Percentiles rank a stretch among this genome's conserved stretches.
phyloP scores from a whole-genome alignment of 2,329 filamentous ascomycete genomes.

The Cladobotryum protrusum region DNA sequence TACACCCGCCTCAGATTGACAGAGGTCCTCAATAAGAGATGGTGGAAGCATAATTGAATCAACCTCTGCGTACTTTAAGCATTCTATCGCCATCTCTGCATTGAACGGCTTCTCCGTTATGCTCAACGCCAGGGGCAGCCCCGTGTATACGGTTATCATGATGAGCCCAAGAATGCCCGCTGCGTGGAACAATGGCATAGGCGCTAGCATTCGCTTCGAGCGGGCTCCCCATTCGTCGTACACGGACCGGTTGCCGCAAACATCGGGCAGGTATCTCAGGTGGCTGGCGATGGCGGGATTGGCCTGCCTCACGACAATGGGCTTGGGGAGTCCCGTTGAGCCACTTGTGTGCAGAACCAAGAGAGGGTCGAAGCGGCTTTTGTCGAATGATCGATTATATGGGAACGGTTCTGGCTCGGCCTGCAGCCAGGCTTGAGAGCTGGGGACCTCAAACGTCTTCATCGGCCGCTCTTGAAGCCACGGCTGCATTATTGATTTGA shows the following conservation, averaged over 20 bases:
- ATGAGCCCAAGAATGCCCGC: slow-evolving; percentile 25
- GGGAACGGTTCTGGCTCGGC: slow-evolving; percentile 29
- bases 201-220: slow-evolving; percentile 7
- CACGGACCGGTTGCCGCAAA: slow-evolving; percentile 14
- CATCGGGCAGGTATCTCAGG: slow-evolving; percentile 20
- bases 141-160: slow-evolving; percentile 24
- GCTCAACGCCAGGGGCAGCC: slow-evolving; percentile 20
- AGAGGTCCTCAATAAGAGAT: slow-evolving; percentile 38
- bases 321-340: slow-evolving; percentile 41
- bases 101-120: slow-evolving; percentile 29
- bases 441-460: slow-evolving; percentile 28
- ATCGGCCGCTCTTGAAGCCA: slow-evolving; percentile 23
- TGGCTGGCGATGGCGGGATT: slow-evolving; percentile 30
- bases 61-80: slow-evolving; percentile 21
- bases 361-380: slow-evolving; percentile 36
- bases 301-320: slow-evolving; percentile 34
- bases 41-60: slow-evolving; percentile 30
- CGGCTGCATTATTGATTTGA: slow-evolving; percentile 7
- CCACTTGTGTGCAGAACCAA: slow-evolving; percentile 41
- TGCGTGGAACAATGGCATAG: slow-evolving; percentile 35
- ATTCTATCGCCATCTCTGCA: slow-evolving; percentile 27
- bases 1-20: slow-evolving; percentile 24
- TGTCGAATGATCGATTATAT: slow-evolving; percentile 36
- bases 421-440: slow-evolving; percentile 30
- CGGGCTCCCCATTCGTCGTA: slow-evolving; percentile 6